Evolutionary conservation across 345 rosid genomes (phyloP).

Genomic region (Cardiospermum halicacabum): DNA sequence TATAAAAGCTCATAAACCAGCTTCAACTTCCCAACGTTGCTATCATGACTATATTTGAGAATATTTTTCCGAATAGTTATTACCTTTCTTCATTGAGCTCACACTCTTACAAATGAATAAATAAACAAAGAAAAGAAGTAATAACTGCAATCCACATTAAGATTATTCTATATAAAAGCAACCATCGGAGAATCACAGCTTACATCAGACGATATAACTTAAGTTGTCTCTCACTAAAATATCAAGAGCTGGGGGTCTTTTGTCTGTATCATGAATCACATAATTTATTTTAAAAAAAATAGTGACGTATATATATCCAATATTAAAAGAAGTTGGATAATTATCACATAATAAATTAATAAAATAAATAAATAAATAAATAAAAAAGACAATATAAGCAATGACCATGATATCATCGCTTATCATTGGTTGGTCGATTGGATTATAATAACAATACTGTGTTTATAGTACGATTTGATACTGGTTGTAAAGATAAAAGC

Average conservation of each 20-base stretch:
- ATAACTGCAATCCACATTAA: neutral
- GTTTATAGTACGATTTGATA: neutral
- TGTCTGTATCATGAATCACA: slow-evolving; percentile 1
- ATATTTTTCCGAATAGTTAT: no score
- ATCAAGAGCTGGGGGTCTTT: neutral
- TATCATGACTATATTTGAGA: no score
- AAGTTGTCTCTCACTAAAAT: neutral
- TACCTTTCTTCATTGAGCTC: no score
- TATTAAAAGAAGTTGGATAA: no score
- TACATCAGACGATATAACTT: neutral
- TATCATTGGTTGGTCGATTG: slow-evolving; percentile 7
- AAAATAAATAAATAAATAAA: no score
- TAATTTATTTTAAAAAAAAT: no score
- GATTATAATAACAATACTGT: neutral
- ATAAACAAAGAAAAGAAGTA: neutral
- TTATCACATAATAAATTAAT: neutral
- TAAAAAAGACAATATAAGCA: neutral
- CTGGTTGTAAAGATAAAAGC: neutral
- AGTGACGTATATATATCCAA: no score
- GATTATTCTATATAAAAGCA: neutral
- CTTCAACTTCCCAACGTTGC: no score
- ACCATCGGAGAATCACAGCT: neutral
- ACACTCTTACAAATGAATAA: no score
- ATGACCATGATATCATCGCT: slow-evolving; percentile 12
- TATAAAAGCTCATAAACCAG: no score